These are phyloP conservation scores for bread wheat (Triticum aestivum) DNA, from an alignment of 176 grass and related monocot species.

Conservation along the genomic window IWGSC_CS_RefSeq_v2.1 NC_057812.1:676648306-676648805, in stretches of 20 bases:
- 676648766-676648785: neutral
- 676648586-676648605: neutral
- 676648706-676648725: neutral
- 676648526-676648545: neutral
- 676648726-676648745: neutral
- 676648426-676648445: neutral
- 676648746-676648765: neutral
- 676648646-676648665: neutral
- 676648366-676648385: slow-evolving; percentile 26
- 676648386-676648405: neutral
- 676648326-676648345: neutral
- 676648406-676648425: neutral
- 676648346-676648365: slow-evolving; percentile 13
- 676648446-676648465: neutral
- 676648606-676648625: neutral
- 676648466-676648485: neutral
- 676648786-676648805: neutral
- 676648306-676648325: neutral
- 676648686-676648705: neutral
- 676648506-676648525: neutral
- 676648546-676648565: neutral
- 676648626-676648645: neutral
- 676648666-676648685: neutral
- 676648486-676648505: neutral
- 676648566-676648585: neutral